Percentiles rank a stretch among this genome's conserved stretches.
phyloP scores from a whole-genome alignment of 176 grass and related monocot genomes.

The Aegilops sharonensis region DNA sequence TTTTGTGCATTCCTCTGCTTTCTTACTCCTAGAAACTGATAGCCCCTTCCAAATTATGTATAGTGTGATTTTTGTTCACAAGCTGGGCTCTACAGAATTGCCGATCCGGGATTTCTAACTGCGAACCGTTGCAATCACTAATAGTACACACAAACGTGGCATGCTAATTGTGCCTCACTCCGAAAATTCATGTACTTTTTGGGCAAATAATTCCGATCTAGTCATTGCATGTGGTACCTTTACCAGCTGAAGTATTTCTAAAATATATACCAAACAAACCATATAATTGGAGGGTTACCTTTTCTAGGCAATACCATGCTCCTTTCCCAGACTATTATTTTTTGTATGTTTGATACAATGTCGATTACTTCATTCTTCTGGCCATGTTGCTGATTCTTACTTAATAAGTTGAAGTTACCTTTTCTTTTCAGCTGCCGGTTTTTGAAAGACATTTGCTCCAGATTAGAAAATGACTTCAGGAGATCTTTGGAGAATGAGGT shows the following conservation, averaged over 20 bases:
- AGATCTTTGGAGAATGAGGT: conserved; percentile 75
- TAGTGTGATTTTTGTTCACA: background rate
- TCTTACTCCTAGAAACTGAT: background rate
- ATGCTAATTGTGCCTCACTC: background rate
- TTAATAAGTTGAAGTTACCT: background rate
- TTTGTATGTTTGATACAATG: conserved; percentile 1
- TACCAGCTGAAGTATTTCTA: background rate
- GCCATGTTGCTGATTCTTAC: background rate
- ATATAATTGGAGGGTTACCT: background rate
- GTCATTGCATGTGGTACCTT: background rate
- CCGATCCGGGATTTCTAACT: background rate
- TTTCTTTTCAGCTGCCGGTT: conserved; percentile 68
- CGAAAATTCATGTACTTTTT: background rate
- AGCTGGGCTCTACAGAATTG: background rate
- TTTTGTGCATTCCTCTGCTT: background rate
- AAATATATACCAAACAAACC: background rate
- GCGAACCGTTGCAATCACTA: background rate
- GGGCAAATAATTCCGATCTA: background rate
- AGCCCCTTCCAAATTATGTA: background rate
- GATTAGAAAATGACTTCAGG: conserved; percentile 71
- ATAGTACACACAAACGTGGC: background rate
- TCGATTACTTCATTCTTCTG: background rate
- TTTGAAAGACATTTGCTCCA: conserved; percentile 65
- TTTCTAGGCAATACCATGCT: background rate
- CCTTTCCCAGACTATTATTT: conserved; percentile 1